A percentile compares a stretch with the other conserved stretches of the same genome.
phyloP scores from a whole-genome alignment of 176 grass and related monocot species.

The Microstegium vimineum region DNA sequence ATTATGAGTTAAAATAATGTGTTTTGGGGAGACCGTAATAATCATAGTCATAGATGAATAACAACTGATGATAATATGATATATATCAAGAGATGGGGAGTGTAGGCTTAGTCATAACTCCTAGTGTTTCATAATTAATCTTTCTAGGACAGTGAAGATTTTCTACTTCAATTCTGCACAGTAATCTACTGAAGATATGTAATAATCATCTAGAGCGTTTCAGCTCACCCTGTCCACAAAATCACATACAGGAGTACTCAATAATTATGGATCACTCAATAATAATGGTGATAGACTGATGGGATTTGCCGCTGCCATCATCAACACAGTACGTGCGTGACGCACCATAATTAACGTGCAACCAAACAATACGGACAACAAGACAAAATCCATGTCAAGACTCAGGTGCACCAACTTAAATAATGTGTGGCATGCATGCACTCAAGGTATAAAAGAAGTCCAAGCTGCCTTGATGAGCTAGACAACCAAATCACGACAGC shows the following conservation, averaged over 20 bases:
- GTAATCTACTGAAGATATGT: not conserved
- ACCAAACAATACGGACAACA: not conserved
- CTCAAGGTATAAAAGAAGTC: not conserved
- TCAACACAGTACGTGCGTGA: not conserved
- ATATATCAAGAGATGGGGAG: too few relatives aligned
- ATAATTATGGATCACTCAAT: not conserved
- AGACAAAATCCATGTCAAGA: not conserved
- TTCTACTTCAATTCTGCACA: not conserved
- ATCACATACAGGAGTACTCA: too few relatives aligned
- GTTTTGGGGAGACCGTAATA: too few relatives aligned
- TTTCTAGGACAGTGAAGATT: not conserved
- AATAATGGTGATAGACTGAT: not conserved
- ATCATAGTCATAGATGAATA: too few relatives aligned
- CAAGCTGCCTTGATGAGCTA: too few relatives aligned
- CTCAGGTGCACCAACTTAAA: not conserved
- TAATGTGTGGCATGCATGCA: not conserved
- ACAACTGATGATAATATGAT: too few relatives aligned
- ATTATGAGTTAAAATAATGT: too few relatives aligned
- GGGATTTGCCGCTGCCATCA: not conserved
- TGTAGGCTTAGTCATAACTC: too few relatives aligned
- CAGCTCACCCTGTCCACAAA: not conserved
- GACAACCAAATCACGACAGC: not conserved
- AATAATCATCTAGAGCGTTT: not conserved
- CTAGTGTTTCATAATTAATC: not conserved
- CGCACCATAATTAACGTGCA: not conserved